Evolutionary conservation across 805 yeast genomes (phyloP).

Genomic region (Pichia nanzhaoensis): DNA sequence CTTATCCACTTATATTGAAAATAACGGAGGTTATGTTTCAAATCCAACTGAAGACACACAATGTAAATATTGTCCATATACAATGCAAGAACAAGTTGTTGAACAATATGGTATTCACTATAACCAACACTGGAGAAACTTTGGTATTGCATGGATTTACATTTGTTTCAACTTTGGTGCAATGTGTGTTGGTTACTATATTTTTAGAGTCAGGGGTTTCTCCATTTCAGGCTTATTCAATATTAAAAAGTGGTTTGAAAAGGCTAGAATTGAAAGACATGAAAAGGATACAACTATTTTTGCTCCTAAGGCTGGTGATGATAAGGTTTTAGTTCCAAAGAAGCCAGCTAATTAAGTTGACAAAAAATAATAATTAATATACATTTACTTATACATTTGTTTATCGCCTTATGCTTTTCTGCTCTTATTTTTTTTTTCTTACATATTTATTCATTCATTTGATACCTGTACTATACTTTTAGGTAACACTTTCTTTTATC

Average conservation of each 20-base stretch:
- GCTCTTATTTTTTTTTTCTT: background rate
- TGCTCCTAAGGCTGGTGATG: slow-evolving; percentile 35
- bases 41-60: slow-evolving; percentile 41
- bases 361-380: background rate
- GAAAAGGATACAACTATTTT: slow-evolving; percentile 41
- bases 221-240: slow-evolving; percentile 28
- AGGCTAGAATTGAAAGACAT: slow-evolving; percentile 40
- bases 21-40: slow-evolving; percentile 47
- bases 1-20: slow-evolving; percentile 35
- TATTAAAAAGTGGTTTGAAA: slow-evolving; percentile 35
- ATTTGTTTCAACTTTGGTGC: slow-evolving; percentile 44
- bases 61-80: slow-evolving; percentile 45
- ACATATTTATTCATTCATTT: background rate
- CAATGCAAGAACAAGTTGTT: slow-evolving; percentile 41
- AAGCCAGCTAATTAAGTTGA: slow-evolving; percentile 4
- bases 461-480: background rate
- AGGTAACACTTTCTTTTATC: background rate
- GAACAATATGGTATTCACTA: slow-evolving; percentile 37
- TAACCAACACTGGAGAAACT: slow-evolving; percentile 54
- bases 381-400: background rate
- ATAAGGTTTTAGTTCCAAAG: slow-evolving; percentile 27
- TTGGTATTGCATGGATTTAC: slow-evolving; percentile 56
- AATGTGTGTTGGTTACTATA: slow-evolving; percentile 33
- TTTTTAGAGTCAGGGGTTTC: slow-evolving; percentile 33
- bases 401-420: background rate